Evolutionary conservation across 441 rosid genomes (phyloP), one percentile per base, ranked within the genome.

Genomic region (Croton setiger): DNA sequence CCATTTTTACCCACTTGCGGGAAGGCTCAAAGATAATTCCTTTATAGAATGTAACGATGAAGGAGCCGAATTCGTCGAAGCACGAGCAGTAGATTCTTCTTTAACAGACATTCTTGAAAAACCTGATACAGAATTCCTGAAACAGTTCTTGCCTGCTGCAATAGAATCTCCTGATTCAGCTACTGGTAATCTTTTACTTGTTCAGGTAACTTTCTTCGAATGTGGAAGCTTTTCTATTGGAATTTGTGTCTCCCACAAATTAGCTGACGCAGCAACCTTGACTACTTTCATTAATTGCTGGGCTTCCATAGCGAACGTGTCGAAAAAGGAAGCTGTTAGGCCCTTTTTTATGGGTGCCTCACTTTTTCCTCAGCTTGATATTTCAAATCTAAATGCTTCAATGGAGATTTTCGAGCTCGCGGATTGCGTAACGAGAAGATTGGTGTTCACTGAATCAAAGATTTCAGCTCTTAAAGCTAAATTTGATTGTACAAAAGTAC

Each of bases 41-140:
- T 73, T 66, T 53, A 74, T 87, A 14, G 75, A 81, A 6, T 86
- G 93, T 15, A 64, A 70, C 7, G 87, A 87, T 20, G 33, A 68
- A 0, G 88, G 91, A 4, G 86, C 62, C 31, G 73, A 74, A 36
- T 89, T 70, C 67, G 43, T 78, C 0, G 81, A 82, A 74, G 87
- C 85, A 58, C 60, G 71, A 73, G 80, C 79, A 4, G 80, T 80
- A 4, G 41, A 53, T 21, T 71, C 81, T 4, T 44, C 47, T 41
- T 75, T 87, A 6, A 72, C 78, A 2, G 56, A 60, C n/a, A 55
- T 81, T 65, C 61, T 86, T 0, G 66, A 48, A 10, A 45, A 69
- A 49, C 86, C 85, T 0, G 78, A 74, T 15, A 47, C 63, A 1
- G 73, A 66, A 20, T 63, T n/a, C 18, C 27, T 84, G 15, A 62